Conservation (phyloP, 2,329 filamentous ascomycete species). For the Ophiostoma ips region DNA sequence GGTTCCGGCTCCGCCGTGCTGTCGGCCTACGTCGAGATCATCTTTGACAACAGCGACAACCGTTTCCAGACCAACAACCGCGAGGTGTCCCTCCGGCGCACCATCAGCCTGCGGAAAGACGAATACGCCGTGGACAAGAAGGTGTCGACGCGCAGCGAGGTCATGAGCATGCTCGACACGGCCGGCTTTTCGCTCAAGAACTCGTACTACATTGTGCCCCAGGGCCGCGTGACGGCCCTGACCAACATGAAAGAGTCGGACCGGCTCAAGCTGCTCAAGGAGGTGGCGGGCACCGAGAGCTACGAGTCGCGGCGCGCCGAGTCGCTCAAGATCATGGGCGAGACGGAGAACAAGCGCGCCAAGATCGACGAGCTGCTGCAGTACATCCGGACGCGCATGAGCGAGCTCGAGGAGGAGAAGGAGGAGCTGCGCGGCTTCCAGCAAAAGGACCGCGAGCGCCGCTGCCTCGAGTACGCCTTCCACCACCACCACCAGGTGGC, state of each 20-base stretch:
- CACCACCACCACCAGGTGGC: conserved; percentile 79
- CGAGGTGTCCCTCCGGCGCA: conserved; percentile 80
- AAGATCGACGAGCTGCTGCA: conserved; percentile 90
- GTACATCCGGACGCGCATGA: conserved; percentile 80
- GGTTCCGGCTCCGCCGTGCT: conserved; percentile 95
- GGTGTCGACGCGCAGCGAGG: conserved; percentile 76
- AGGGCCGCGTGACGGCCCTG: conserved; percentile 85
- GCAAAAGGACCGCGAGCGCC: conserved; percentile 81
- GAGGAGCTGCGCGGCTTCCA: conserved; percentile 89
- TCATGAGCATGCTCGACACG: conserved; percentile 88
- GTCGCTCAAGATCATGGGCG: conserved; percentile 90
- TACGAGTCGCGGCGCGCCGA: conserved; percentile 88
- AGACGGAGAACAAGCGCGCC: conserved; percentile 84
- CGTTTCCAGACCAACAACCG: conserved; percentile 88
- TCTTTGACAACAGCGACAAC: conserved; percentile 95
- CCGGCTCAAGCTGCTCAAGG: conserved; percentile 78
- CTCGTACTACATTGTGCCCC: conserved; percentile 97
- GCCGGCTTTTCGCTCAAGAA: conserved; percentile 95
- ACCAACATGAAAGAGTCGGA: conserved; percentile 99
- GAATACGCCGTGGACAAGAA: conserved; percentile 97
- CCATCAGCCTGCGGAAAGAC: conserved; percentile 95
- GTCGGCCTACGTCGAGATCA: conserved; percentile 98
- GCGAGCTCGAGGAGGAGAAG: conserved; percentile 90
- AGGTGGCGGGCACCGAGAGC: conserved; percentile 95
- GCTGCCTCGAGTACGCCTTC: conserved; percentile 89